Base-by-base conservation (phyloP, 805 yeast species). In the Candida chilensis region DNA sequence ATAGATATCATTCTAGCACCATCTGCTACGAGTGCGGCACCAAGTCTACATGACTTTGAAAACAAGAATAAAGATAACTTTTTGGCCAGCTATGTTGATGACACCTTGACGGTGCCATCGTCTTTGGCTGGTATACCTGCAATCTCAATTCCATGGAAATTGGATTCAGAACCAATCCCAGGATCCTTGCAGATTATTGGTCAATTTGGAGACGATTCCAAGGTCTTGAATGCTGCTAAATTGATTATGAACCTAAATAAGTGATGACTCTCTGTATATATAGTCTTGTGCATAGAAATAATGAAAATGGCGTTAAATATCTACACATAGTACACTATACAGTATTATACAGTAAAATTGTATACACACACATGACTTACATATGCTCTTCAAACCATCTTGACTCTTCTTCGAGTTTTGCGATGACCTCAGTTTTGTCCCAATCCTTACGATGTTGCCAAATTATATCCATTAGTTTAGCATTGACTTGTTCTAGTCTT, bases 101-200 rank as follows among this genome's bases (percentile, higher is more conserved):
- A 92, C 52, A 74, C 82, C 1, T 65, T 87, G 33, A 85, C 96
- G 0, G 81, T 87, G 4, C 96, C 98, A 0, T 82, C 92, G 24
- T 87, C 95, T 2, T 54, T 94, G 34, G 94, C 95, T 0, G 97
- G 97, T 0, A 50, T 90, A 2, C 99, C 99, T 1, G 74, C 95
- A 0, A 65, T 90, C 8, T 70, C 81, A 2, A 57, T 88, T 2
- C 99, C 99, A 0, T 64, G 67, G 41, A 44, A 38, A 5, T 34
- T 34, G 2, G 22, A 33, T 4, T 44, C 44, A 2, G 51, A 54
- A 1, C 52, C 54, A 1, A 36, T 50, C 7, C 62, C 72, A 1
- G 54, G 71, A 8, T 95, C 95, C 0, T 58, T 92, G 17, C 97
- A 94, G 47, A 40, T 92, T 2, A 70, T 79, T 46, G 94, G 88